These are phyloP conservation scores for Aspergillus leporis DNA, from an alignment of 495 filamentous ascomycete species.

Conservation along the genomic window DNA sequence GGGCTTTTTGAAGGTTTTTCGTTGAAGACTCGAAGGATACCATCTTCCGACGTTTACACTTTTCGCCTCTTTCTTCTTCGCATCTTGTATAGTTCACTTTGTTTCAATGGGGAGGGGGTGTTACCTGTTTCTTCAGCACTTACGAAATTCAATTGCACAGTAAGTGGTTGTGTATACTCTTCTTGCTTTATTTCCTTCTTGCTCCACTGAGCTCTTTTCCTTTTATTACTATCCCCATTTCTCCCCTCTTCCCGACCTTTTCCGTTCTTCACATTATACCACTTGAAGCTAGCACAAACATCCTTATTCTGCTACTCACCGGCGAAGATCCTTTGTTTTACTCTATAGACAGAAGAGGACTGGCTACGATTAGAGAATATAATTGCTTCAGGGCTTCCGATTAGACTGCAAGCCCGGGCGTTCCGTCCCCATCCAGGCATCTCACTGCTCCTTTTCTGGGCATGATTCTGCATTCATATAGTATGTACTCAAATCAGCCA, in stretches of 20 bases:
- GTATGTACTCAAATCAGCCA: background rate
- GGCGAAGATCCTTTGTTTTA: background rate
- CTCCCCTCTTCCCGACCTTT: background rate
- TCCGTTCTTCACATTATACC: background rate
- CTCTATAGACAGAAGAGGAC: background rate
- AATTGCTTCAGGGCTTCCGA: background rate
- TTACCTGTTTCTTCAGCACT: background rate
- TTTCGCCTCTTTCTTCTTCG: conserved; percentile 11
- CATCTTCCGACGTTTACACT: conserved; percentile 5
- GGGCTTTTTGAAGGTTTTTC: conserved; percentile 92
- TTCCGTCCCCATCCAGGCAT: background rate
- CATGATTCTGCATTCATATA: background rate
- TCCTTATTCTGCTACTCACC: background rate
- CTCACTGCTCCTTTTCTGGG: background rate
- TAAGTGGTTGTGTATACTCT: conserved; percentile 2
- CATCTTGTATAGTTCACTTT: background rate
- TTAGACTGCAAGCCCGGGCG: background rate
- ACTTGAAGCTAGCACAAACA: background rate
- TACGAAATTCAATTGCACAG: background rate
- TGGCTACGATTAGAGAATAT: background rate
- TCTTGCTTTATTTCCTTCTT: background rate
- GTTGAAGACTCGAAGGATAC: conserved; percentile 31
- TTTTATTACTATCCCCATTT: background rate
- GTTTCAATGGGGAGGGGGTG: background rate
- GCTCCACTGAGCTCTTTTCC: background rate